Conservation (phyloP, 192 early-diverging fungal species). For the Coemansia sp. region DNA sequence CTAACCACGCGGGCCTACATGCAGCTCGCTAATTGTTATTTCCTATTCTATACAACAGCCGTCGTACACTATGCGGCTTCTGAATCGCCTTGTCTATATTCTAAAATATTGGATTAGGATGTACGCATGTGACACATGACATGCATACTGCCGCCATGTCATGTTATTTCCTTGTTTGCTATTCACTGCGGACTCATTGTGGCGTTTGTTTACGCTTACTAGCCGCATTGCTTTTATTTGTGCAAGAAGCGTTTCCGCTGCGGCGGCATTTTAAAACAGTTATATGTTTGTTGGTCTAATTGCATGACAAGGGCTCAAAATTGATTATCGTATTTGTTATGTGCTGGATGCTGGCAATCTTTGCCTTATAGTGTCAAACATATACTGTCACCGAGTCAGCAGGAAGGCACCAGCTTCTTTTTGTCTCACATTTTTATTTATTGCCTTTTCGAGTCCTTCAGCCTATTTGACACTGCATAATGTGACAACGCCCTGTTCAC, state of each 20-base stretch:
- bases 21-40: conserved; percentile 5
- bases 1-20: conserved; percentile 15
- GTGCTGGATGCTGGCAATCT: not conserved
- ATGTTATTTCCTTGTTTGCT: not conserved
- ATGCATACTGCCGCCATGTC: not conserved
- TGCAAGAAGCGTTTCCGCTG: not conserved
- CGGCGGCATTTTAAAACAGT: not conserved
- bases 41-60: not conserved
- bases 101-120: not conserved
- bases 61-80: not conserved
- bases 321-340: not conserved
- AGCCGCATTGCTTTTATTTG: not conserved
- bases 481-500: not conserved
- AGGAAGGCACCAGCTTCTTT: not conserved
- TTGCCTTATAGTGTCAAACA: not conserved
- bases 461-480: not conserved
- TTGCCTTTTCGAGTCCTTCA: not conserved
- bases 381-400: not conserved
- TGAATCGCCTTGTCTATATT: not conserved
- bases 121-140: not conserved
- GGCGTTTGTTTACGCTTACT: not conserved
- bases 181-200: not conserved
- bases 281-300: not conserved
- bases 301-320: not conserved
- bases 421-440: not conserved